These are phyloP conservation scores for Pharnaceum exiguum DNA, from an alignment of 148 eudicot genomes.

Conservation along the genomic window DNA sequence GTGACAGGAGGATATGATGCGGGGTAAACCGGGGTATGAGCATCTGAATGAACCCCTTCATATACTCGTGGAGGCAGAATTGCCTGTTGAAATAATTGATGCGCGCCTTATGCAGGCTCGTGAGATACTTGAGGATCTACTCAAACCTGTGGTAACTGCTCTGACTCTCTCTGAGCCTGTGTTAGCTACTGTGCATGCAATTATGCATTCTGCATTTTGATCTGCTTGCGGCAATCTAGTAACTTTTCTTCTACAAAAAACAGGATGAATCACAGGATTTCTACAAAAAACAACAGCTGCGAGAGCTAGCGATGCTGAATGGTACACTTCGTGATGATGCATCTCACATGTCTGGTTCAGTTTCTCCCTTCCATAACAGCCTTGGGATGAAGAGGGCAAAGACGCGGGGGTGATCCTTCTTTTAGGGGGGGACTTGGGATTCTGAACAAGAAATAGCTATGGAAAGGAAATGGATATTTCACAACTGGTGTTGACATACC, in stretches of 20 bases:
- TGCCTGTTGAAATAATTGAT: slow-evolving; percentile 90
- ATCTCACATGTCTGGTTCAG: slow-evolving; percentile 89
- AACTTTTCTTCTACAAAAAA: neutral
- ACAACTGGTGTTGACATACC: slow-evolving; percentile 20
- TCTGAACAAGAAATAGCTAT: slow-evolving; percentile 13
- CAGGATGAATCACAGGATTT: slow-evolving; percentile 95
- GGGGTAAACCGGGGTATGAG: slow-evolving; percentile 95
- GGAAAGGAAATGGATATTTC: slow-evolving; percentile 10
- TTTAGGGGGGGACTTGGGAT: neutral
- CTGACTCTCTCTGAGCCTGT: neutral
- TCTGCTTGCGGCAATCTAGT: neutral
- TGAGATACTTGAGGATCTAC: slow-evolving; percentile 94
- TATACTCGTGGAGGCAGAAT: slow-evolving; percentile 88
- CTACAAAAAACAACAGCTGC: slow-evolving; percentile 89
- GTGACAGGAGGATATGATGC: slow-evolving; percentile 91
- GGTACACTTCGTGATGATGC: slow-evolving; percentile 88
- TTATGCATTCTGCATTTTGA: neutral
- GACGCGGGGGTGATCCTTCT: slow-evolving; percentile 50
- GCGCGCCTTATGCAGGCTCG: slow-evolving; percentile 89
- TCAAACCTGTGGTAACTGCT: slow-evolving; percentile 79
- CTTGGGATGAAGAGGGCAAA: slow-evolving; percentile 97
- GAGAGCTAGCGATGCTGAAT: slow-evolving; percentile 87
- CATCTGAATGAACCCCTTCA: slow-evolving; percentile 98
- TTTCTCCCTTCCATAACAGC: slow-evolving; percentile 88
- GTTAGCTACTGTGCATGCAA: no score